These are phyloP conservation scores for Tricholoma hemisulphureum DNA, from an alignment of 768 basidiomycete species.

Conservation along the genomic window DNA sequence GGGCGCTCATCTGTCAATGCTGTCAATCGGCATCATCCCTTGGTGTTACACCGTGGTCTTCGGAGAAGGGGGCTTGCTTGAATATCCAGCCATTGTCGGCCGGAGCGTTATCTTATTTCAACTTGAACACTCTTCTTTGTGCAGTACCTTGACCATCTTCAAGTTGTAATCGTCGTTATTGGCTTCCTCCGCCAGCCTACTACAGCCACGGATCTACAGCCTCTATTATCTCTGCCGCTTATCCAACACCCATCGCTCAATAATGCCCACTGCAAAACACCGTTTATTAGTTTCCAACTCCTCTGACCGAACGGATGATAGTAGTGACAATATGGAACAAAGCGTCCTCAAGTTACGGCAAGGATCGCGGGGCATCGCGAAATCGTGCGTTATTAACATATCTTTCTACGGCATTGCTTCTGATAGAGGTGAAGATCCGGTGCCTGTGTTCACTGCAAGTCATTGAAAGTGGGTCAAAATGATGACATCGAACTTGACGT, in stretches of 20 bases:
- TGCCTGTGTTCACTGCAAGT: slow-evolving; percentile 59
- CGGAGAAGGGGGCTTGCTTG: background rate
- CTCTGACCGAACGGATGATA: slow-evolving; percentile 16
- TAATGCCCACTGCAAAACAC: background rate
- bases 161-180: too few relatives aligned
- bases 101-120: too few relatives aligned
- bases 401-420: background rate
- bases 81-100: too few relatives aligned
- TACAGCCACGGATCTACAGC: too few relatives aligned
- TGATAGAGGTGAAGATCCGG: slow-evolving; percentile 36
- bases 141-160: too few relatives aligned
- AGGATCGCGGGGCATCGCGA: slow-evolving; percentile 6
- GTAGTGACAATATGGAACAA: slow-evolving; percentile 16
- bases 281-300: slow-evolving; percentile 14
- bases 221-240: background rate
- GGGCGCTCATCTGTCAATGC: too few relatives aligned
- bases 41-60: background rate
- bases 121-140: too few relatives aligned
- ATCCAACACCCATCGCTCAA: slow-evolving; percentile 6
- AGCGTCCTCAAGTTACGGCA: slow-evolving; percentile 9
- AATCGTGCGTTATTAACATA: slow-evolving; percentile 17
- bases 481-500: background rate
- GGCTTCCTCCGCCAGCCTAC: too few relatives aligned
- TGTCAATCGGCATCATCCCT: background rate
- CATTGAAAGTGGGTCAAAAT: slow-evolving; percentile 46